Percentiles rank a stretch among this genome's conserved stretches.
These are phyloP conservation scores for Exserohilum turcica DNA, from an alignment of 2,329 filamentous ascomycete species.

Conservation along the genomic window DNA sequence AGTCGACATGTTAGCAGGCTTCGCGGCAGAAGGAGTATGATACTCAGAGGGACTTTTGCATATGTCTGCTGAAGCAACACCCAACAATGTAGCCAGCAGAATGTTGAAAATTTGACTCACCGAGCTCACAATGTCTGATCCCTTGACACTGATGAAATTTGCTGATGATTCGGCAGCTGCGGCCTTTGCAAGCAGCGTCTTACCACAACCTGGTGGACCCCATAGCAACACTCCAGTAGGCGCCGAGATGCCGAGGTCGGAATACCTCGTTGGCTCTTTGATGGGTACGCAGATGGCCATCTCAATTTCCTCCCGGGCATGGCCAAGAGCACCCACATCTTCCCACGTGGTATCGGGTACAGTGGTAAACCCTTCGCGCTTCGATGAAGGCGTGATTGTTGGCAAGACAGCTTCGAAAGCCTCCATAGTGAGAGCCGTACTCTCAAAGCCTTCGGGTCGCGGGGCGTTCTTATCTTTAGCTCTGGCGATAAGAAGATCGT, in stretches of 20 bases:
- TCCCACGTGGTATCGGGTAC: constrained; percentile 93
- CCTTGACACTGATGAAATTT: constrained; percentile 98
- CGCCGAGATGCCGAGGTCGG: constrained; percentile 75
- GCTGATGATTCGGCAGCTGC: constrained; percentile 94
- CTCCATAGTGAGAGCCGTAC: constrained; percentile 64
- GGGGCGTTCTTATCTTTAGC: constrained; percentile 54
- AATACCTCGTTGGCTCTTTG: constrained; percentile 76
- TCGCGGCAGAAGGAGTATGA: neutral
- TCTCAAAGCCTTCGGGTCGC: constrained; percentile 59
- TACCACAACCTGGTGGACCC: constrained; percentile 96
- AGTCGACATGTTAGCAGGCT: constrained; percentile 13
- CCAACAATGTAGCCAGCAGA: too few species aligned
- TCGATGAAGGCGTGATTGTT: constrained; percentile 77
- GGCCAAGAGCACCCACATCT: constrained; percentile 82
- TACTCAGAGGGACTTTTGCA: too few species aligned
- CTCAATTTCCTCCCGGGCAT: constrained; percentile 80
- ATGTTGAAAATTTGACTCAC: constrained; percentile 33
- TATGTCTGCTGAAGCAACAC: too few species aligned
- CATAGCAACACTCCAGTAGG: constrained; percentile 90
- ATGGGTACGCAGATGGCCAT: constrained; percentile 91
- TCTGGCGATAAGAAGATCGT: constrained; percentile 55
- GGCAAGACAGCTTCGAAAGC: constrained; percentile 78
- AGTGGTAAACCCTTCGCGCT: constrained; percentile 91
- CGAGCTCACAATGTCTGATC: constrained; percentile 94
- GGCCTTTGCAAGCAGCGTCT: constrained; percentile 93